phyloP scores from a whole-genome alignment of 306 rosid genomes.

The Erythrophleum fordii region DNA sequence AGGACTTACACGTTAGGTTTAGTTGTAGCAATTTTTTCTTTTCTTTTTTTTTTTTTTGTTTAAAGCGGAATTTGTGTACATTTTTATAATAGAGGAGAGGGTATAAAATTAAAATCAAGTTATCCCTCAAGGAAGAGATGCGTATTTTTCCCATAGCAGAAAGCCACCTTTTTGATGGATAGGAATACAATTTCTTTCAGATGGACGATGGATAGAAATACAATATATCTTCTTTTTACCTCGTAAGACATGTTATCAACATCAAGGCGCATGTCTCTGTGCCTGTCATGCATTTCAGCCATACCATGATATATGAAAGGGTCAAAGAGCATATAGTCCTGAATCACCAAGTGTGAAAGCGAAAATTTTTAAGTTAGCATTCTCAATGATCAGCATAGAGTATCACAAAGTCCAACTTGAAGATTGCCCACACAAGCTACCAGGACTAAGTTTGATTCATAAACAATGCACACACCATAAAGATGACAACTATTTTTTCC shows the following conservation, averaged over 20 bases:
- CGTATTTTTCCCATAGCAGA: neutral
- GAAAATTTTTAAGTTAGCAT: constrained; percentile 19
- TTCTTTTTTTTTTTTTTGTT: no score
- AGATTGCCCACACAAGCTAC: constrained; percentile 23
- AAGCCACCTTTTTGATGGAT: constrained; percentile 26
- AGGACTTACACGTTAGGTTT: neutral
- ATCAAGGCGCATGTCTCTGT: constrained; percentile 95
- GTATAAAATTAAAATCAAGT: neutral
- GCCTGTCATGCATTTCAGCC: constrained; percentile 91
- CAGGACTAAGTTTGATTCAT: constrained; percentile 1
- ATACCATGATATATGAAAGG: constrained; percentile 75
- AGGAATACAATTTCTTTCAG: constrained; percentile 15
- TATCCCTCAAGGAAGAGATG: neutral
- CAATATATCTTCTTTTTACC: constrained; percentile 53
- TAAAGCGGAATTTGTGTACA: neutral
- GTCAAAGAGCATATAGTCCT: constrained; percentile 85
- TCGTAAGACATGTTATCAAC: constrained; percentile 95
- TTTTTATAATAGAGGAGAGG: neutral
- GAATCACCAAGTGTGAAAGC: constrained; percentile 41
- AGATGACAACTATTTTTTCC: neutral
- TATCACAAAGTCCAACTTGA: neutral
- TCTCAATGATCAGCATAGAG: constrained; percentile 24
- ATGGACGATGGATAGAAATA: constrained; percentile 13
- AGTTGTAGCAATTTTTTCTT: neutral
- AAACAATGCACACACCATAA: constrained; percentile 1